Evolutionary conservation across 208 protist genomes (phyloP).

Genomic region (Leishmania gerbilli): DNA sequence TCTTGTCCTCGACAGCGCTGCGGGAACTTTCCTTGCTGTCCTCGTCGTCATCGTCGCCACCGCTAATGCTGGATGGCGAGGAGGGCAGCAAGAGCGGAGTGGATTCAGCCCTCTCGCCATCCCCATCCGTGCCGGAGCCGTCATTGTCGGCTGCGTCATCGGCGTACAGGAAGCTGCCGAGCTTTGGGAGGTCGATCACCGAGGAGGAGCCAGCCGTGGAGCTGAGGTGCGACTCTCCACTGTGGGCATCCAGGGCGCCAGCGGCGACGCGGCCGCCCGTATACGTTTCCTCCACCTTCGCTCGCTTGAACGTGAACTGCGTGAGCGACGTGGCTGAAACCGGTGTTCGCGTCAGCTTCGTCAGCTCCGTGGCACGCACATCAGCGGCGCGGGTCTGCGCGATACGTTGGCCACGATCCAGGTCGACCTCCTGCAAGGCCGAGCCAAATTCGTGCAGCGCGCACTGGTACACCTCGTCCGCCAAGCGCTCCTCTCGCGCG

Average conservation of each 20-base stretch:
- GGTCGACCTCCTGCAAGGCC: constrained; percentile 34
- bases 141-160: neutral
- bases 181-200: constrained; percentile 35
- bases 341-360: constrained; percentile 45
- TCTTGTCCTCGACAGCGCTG: neutral
- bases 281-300: neutral
- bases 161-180: constrained; percentile 48
- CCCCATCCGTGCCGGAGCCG: constrained; percentile 11
- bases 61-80: neutral
- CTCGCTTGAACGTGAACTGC: constrained; percentile 52
- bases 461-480: constrained; percentile 42
- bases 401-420: constrained; percentile 45
- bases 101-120: neutral
- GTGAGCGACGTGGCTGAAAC: constrained; percentile 77
- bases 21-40: neutral
- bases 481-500: constrained; percentile 43
- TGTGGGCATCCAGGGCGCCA: neutral
- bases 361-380: constrained; percentile 33
- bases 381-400: constrained; percentile 40
- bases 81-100: constrained; percentile 9
- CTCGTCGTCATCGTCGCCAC: neutral
- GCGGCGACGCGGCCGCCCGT: neutral
- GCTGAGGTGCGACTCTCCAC: neutral
- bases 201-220: neutral
- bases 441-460: constrained; percentile 57